Base-by-base conservation (phyloP, 345 rosid genomes). In the Eucalyptus marginata region DNA sequence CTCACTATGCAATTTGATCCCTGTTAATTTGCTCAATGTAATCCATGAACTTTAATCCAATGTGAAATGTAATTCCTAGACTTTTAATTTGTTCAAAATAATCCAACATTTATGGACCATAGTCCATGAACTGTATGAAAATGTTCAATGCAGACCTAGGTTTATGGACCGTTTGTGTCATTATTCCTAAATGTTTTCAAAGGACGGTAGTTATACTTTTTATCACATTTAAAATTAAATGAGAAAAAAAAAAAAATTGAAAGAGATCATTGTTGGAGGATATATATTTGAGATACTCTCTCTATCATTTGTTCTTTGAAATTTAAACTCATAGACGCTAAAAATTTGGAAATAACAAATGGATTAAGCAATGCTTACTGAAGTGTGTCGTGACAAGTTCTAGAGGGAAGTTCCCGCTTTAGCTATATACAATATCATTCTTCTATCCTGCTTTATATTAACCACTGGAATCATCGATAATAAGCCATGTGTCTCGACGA, bases 401-500 rank as follows among this genome's bases (percentile, higher is more conserved):
- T 13, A 59, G 8, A 27, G 31, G 15, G 68, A 27, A 59, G 68
- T 13, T 25, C 16, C 31, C 8, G 15, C n/a, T 25, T 59, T 25
- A 59, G 68, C 66, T 59, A 25, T 59, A 59, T 59, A 59, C 15
- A 59, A 54, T 54, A 52, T 52, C 6, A 56, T 56, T 68, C 44
- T 68, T 33, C 80, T 17, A 68, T 31, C 24, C 25, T 49, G n/a
- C 44, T 44, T 27, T 17, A 52, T 43, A 79, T 44, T 79, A 46
- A 86, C 44, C 33, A 33, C 20, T 47, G 31, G 33, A 88, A 89
- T 95, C 91, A 97, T 27, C 97, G 96, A 90, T 96, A 96, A 93
- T 95, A 96, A 89, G 99, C 98, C 99, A 96, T 95, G 88, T 97
- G 99, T 89, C 96, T 96, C 6, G 98, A 96, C 49, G 98, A 94